Percentiles rank a stretch among this genome's conserved stretches.
These are phyloP conservation scores for Saturnispora bothae DNA, from an alignment of 805 yeast species.

Conservation along the genomic window DNA sequence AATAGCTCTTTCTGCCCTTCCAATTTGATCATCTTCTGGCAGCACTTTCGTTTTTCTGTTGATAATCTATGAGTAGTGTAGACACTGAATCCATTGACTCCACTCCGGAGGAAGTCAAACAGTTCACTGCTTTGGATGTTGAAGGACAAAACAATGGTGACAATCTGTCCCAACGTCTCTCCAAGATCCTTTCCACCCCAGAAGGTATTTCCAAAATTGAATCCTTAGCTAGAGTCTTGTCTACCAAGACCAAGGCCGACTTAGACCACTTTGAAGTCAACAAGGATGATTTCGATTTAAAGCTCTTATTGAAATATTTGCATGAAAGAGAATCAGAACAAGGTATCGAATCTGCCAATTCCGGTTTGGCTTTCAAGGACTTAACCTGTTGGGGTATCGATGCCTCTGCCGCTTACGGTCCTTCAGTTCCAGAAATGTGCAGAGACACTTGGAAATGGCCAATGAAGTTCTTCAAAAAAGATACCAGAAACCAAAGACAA, in stretches of 20 bases:
- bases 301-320: slow-evolving; percentile 31
- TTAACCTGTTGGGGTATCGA: slow-evolving; percentile 40
- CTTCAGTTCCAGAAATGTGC: slow-evolving; percentile 34
- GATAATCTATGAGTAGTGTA: slow-evolving; percentile 7
- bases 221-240: slow-evolving; percentile 39
- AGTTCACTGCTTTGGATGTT: slow-evolving; percentile 19
- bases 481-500: slow-evolving; percentile 24
- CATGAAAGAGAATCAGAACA: slow-evolving; percentile 30
- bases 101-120: slow-evolving; percentile 17
- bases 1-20: not conserved
- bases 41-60: not conserved
- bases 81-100: slow-evolving; percentile 20
- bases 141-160: slow-evolving; percentile 20
- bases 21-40: not conserved
- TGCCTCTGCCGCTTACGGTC: slow-evolving; percentile 42
- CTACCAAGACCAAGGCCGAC: slow-evolving; percentile 38
- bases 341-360: slow-evolving; percentile 37
- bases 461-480: slow-evolving; percentile 23
- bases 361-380: slow-evolving; percentile 40
- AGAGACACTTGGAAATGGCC: slow-evolving; percentile 27
- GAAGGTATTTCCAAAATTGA: slow-evolving; percentile 29
- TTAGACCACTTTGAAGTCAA: slow-evolving; percentile 35
- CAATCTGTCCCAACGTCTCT: slow-evolving; percentile 20
- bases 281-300: slow-evolving; percentile 36
- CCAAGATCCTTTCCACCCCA: slow-evolving; percentile 19